Base-by-base conservation (phyloP, 148 eudicot species). In the Chenopodium suecicum region DNA sequence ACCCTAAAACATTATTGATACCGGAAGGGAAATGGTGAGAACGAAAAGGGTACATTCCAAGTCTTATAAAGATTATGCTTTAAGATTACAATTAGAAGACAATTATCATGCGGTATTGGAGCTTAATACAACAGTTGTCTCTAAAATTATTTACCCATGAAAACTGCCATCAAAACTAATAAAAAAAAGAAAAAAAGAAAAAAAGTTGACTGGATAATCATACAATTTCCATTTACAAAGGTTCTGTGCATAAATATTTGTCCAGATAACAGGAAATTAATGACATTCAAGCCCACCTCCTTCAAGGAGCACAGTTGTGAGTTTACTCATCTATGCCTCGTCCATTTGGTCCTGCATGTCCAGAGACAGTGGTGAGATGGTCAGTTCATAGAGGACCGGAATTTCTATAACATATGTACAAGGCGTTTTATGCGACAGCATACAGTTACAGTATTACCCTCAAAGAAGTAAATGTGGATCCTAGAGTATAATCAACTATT, bases 301-400 rank as follows among this genome's bases (percentile, higher is more conserved):
- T 80, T 76, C 71, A 32, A 65, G 79, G 79, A 77, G 84, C 73
- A 54, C 44, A 82, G n/a, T 47, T 34, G 71, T 46, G 54, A 68
- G 75, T 37, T 67, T 37, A 25, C 37, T 31, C 67, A 19, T 78
- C 82, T 82, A 89, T 20, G 89, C 82, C 83, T 90, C 91, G 19
- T 89, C 91, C 73, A 86, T 73, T 78, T 87, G 89, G 41, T 90
- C 93, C 91, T 89, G 89, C 78, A 81, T 76, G 73, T 48, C 10
- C 76, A 78, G 73, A 79, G 10, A 54, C n/a, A 25, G 6, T 31
- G 8, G 11, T 29, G 19, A 64, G 62, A 27, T 20, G 9, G 22
- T 81, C 46, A 73, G 32, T 25, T 70, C n/a, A 27, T 11, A 23
- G 68, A 48, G n/a, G 34, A 79, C 20, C 5, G 4, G 63, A 56